Evolutionary conservation across 2,329 filamentous ascomycete species (phyloP).

Genomic region (Diaporthe velutina): DNA sequence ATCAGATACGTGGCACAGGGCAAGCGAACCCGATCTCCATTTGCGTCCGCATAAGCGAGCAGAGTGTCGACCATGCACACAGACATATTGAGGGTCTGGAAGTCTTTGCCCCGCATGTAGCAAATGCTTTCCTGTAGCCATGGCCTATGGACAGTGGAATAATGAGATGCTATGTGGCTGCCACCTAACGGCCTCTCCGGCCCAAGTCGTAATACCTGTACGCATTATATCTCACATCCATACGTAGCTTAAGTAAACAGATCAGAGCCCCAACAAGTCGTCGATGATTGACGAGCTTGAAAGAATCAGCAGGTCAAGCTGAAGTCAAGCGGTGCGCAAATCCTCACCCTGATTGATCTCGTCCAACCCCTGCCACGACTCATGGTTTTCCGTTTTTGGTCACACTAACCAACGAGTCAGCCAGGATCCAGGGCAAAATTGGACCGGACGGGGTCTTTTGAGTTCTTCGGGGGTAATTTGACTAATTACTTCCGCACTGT

Average conservation of each 20-base stretch:
- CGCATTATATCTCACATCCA: background rate
- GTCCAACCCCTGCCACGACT: background rate
- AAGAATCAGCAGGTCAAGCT: too few relatives aligned
- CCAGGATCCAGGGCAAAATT: background rate
- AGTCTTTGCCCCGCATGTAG: background rate
- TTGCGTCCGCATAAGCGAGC: background rate
- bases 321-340: background rate
- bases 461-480: background rate
- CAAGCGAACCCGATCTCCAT: background rate
- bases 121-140: background rate
- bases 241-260: background rate
- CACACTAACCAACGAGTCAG: constrained; percentile 22
- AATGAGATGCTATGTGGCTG: background rate
- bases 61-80: background rate
- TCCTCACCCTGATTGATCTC: background rate
- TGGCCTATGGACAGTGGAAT: background rate
- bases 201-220: too few relatives aligned
- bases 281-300: background rate
- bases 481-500: background rate
- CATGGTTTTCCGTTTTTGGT: constrained; percentile 13
- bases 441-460: background rate
- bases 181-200: background rate
- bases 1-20: background rate
- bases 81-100: background rate
- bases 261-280: background rate